Percentiles rank a stretch among this genome's conserved stretches.
phyloP scores from a whole-genome alignment of 192 early-diverging fungal genomes.

The Linnemannia elongata region DNA sequence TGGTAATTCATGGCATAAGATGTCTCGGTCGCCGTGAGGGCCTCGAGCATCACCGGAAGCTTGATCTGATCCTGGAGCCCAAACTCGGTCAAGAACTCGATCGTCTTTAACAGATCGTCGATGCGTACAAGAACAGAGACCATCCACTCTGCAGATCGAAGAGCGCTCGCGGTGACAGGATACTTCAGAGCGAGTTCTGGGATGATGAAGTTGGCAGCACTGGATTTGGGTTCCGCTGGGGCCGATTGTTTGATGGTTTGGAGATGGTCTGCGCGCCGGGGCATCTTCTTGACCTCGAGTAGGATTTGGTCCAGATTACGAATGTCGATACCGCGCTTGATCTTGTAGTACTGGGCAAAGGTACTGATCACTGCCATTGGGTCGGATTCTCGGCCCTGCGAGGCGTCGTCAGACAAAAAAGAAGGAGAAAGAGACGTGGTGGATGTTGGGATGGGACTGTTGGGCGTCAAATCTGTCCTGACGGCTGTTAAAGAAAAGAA shows the following conservation, averaged over 20 bases:
- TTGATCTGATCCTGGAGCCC: slow-evolving; percentile 51
- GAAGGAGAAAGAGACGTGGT: too few species aligned
- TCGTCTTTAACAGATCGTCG: slow-evolving; percentile 65
- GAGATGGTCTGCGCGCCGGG: not conserved
- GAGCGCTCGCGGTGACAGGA: slow-evolving; percentile 57
- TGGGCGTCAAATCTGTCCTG: slow-evolving; percentile 49
- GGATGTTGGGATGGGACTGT: not conserved
- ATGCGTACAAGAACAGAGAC: slow-evolving; percentile 72
- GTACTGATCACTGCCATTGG: not conserved
- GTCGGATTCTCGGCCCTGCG: not conserved
- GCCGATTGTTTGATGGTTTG: not conserved
- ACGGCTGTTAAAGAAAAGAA: slow-evolving; percentile 52
- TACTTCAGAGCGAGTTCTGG: slow-evolving; percentile 45
- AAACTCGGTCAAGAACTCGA: slow-evolving; percentile 56
- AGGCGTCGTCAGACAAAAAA: not conserved
- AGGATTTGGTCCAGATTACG: slow-evolving; percentile 3
- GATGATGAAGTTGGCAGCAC: slow-evolving; percentile 12
- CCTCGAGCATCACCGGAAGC: slow-evolving; percentile 64
- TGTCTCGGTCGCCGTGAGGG: slow-evolving; percentile 79
- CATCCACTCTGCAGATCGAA: slow-evolving; percentile 59
- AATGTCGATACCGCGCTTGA: not conserved
- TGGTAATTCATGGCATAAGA: slow-evolving; percentile 81
- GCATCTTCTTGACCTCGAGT: not conserved
- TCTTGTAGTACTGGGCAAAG: slow-evolving; percentile 6
- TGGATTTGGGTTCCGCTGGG: not conserved